These are phyloP conservation scores for Chenopodium formosanum DNA, from an alignment of 148 eudicot species.

Conservation along the genomic window DNA sequence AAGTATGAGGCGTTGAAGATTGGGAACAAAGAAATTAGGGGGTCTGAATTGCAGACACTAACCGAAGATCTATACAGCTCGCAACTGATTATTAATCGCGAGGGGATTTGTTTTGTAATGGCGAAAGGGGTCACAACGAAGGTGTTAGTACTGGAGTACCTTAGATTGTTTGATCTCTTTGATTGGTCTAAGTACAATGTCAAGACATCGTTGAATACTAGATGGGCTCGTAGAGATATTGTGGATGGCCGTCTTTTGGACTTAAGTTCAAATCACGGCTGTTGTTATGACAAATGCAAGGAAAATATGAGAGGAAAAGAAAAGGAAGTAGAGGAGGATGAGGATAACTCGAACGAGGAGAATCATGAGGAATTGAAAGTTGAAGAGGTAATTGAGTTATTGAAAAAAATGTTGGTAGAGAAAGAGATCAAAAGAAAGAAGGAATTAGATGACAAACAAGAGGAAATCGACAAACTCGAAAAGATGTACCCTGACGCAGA, in stretches of 20 bases:
- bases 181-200: constrained; percentile 9
- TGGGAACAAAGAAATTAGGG: background rate
- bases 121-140: background rate
- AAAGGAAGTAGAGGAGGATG: background rate
- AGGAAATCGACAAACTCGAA: no score
- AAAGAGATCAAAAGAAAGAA: no score
- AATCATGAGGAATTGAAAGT: no score
- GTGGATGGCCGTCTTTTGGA: background rate
- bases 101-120: background rate
- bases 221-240: constrained; percentile 8
- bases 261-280: background rate
- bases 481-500: no score
- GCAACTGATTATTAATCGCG: constrained; percentile 9
- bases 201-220: background rate
- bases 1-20: constrained; percentile 3
- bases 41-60: background rate
- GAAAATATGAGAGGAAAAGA: background rate
- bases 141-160: background rate
- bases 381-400: no score
- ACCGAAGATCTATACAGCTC: background rate
- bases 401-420: no score
- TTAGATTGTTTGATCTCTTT: constrained; percentile 7
- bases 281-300: background rate
- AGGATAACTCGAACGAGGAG: no score
- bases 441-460: no score